These are phyloP conservation scores for Colletotrichum destructivum DNA, from an alignment of 2,329 filamentous ascomycete species.

Conservation along the genomic window DNA sequence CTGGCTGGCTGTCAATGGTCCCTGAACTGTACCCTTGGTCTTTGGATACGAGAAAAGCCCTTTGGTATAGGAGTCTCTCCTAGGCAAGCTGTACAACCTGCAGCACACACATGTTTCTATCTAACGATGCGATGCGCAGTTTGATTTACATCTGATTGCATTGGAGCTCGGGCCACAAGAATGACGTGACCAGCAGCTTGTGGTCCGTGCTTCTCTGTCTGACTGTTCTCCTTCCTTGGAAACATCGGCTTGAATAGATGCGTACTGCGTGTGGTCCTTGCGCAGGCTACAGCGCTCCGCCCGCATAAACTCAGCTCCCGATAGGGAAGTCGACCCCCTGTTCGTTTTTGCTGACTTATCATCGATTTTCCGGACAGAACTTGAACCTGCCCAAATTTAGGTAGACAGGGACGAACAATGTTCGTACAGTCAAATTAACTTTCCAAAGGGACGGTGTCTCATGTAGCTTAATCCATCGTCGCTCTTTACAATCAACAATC, in stretches of 20 bases:
- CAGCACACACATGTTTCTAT: neutral
- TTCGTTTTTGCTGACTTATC: neutral
- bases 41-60: no score
- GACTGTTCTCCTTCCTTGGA: neutral
- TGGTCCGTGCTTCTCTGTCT: neutral
- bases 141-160: neutral
- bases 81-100: neutral
- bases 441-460: neutral
- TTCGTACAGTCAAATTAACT: neutral
- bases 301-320: neutral
- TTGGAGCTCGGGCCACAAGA: constrained; percentile 2
- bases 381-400: neutral
- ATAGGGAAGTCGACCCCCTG: neutral
- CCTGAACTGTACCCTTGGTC: no score
- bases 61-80: no score
- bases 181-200: neutral
- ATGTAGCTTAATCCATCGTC: constrained; percentile 2
- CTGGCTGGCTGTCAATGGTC: no score
- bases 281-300: neutral
- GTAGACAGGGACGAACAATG: neutral
- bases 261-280: no score
- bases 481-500: neutral
- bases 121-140: neutral
- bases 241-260: no score
- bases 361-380: neutral